Percentiles rank a stretch among this genome's conserved stretches.
These are phyloP conservation scores for Cudoniella acicularis DNA, from an alignment of 495 filamentous ascomycete genomes.

Conservation along the genomic window DNA sequence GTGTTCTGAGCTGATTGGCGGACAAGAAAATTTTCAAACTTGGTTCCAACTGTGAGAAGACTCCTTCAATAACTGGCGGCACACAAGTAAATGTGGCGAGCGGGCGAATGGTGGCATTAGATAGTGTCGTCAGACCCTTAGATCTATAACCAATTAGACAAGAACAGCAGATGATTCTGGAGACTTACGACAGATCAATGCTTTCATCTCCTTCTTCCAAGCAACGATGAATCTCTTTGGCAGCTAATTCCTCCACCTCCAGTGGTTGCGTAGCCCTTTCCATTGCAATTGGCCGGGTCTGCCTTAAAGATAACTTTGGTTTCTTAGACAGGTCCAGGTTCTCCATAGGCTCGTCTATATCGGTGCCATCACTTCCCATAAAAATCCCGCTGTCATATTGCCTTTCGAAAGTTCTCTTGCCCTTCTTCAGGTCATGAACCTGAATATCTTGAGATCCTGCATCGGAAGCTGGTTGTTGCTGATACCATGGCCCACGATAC, in stretches of 20 bases:
- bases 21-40: constrained; percentile 61
- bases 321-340: not conserved
- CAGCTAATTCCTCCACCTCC: constrained; percentile 36
- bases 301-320: constrained; percentile 16
- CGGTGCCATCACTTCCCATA: constrained; percentile 61
- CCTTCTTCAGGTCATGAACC: constrained; percentile 29
- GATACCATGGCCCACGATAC: constrained; percentile 70
- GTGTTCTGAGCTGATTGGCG: constrained; percentile 50
- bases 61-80: constrained; percentile 26
- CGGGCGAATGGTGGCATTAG: constrained; percentile 47
- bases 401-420: constrained; percentile 56
- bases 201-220: constrained; percentile 56
- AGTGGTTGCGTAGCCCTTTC: constrained; percentile 15
- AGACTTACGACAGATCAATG: constrained; percentile 60
- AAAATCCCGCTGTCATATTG: constrained; percentile 81
- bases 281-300: constrained; percentile 22
- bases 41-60: constrained; percentile 34
- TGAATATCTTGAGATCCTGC: constrained; percentile 34
- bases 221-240: constrained; percentile 45
- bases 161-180: not conserved
- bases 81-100: constrained; percentile 56
- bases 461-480: constrained; percentile 48
- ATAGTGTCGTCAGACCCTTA: constrained; percentile 32
- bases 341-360: constrained; percentile 32
- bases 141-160: constrained; percentile 27